Evolutionary conservation across 805 yeast species (phyloP).

Genomic region (Lipomyces oligophaga): DNA sequence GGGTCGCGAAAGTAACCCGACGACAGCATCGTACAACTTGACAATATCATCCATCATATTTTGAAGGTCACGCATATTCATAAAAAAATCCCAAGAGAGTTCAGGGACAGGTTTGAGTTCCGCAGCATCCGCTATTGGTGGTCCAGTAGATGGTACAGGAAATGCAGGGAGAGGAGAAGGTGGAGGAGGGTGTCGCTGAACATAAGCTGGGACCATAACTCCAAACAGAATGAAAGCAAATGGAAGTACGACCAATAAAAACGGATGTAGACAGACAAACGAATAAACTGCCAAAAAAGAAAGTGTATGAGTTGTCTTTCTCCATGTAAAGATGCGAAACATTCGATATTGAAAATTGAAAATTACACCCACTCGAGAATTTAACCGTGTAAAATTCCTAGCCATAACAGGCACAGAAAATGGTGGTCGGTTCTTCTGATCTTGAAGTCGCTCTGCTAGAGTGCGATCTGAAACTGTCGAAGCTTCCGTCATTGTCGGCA

Average conservation of each 20-base stretch:
- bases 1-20: slow-evolving; percentile 20
- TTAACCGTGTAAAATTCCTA: slow-evolving; percentile 55
- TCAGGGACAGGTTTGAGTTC: slow-evolving; percentile 31
- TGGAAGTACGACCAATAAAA: slow-evolving; percentile 62
- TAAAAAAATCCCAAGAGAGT: slow-evolving; percentile 39
- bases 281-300: slow-evolving; percentile 58
- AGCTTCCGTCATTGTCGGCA: slow-evolving; percentile 10
- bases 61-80: slow-evolving; percentile 59
- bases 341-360: slow-evolving; percentile 61
- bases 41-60: slow-evolving; percentile 31
- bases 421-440: slow-evolving; percentile 28
- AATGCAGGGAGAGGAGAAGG: slow-evolving; percentile 33
- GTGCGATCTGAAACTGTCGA: slow-evolving; percentile 4
- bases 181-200: slow-evolving; percentile 57
- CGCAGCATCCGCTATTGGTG: slow-evolving; percentile 25
- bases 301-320: slow-evolving; percentile 65
- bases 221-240: slow-evolving; percentile 52
- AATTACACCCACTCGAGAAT: slow-evolving; percentile 51
- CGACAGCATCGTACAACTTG: slow-evolving; percentile 35
- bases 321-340: slow-evolving; percentile 67
- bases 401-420: slow-evolving; percentile 53
- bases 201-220: slow-evolving; percentile 66
- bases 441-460: slow-evolving; percentile 22
- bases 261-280: slow-evolving; percentile 66
- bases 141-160: slow-evolving; percentile 32